These are phyloP conservation scores for Metarhizium brunneum DNA, from an alignment of 2,329 filamentous ascomycete genomes.

Conservation along the genomic window DNA sequence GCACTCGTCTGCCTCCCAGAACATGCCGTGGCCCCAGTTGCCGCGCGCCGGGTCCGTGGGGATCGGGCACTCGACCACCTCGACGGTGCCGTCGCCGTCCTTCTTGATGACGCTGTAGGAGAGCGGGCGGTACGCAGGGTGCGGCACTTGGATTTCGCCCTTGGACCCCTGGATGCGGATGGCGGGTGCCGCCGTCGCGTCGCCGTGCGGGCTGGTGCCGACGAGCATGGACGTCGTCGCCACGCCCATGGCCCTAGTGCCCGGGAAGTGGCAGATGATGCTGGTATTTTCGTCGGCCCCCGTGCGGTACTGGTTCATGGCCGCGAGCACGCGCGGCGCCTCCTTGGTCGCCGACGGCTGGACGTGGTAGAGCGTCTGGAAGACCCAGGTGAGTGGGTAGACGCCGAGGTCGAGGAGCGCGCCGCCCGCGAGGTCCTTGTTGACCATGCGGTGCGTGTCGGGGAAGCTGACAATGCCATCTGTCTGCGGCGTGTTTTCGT, in stretches of 20 bases:
- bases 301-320: constrained; percentile 64
- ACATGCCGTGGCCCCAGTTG: constrained; percentile 69
- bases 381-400: constrained; percentile 84
- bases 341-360: constrained; percentile 60
- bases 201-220: constrained; percentile 50
- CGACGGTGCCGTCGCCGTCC: constrained; percentile 35
- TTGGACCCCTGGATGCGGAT: constrained; percentile 73
- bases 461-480: constrained; percentile 43
- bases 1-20: constrained; percentile 78
- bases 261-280: constrained; percentile 67
- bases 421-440: constrained; percentile 73
- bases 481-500: constrained; percentile 43
- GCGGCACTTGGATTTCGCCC: constrained; percentile 74
- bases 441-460: constrained; percentile 67
- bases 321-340: constrained; percentile 56
- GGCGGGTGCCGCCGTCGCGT: constrained; percentile 51
- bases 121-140: constrained; percentile 60
- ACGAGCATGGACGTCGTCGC: constrained; percentile 58
- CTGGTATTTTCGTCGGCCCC: constrained; percentile 72
- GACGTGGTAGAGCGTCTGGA: constrained; percentile 79
- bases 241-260: constrained; percentile 59
- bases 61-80: constrained; percentile 44
- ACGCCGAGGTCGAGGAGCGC: constrained; percentile 78
- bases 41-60: constrained; percentile 38
- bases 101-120: constrained; percentile 54